Conservation (phyloP, 768 basidiomycete species). For the Psilocybe sp. region DNA sequence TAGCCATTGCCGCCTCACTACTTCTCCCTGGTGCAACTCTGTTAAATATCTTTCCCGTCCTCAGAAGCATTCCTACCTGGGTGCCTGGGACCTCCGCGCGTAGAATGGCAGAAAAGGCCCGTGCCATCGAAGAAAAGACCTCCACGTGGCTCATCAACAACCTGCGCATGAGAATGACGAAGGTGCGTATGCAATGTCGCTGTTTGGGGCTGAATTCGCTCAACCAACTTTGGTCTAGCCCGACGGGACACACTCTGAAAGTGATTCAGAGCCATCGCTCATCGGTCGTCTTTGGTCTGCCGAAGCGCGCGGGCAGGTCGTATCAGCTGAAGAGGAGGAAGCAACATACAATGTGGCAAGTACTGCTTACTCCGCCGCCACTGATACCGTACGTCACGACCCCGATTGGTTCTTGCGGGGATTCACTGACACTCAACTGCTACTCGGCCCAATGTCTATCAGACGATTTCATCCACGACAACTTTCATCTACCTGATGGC, state of each 20-base stretch:
- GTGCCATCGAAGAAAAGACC: too few relatives aligned
- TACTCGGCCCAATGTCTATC: not conserved
- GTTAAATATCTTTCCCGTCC: slow-evolving; percentile 9
- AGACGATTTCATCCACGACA: slow-evolving; percentile 12
- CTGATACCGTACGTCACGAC: slow-evolving; percentile 9
- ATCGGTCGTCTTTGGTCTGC: too few relatives aligned
- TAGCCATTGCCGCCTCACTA: slow-evolving; percentile 2
- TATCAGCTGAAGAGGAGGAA: slow-evolving; percentile 8
- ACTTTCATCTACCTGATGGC: slow-evolving; percentile 27
- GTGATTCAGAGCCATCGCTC: too few relatives aligned
- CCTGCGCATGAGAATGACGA: too few relatives aligned
- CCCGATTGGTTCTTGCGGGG: not conserved
- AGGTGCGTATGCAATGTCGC: too few relatives aligned
- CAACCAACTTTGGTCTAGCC: too few relatives aligned
- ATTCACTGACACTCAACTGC: not conserved
- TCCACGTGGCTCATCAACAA: too few relatives aligned
- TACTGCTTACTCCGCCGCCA: slow-evolving; percentile 8
- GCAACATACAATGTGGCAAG: slow-evolving; percentile 9
- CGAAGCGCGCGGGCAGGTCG: too few relatives aligned
- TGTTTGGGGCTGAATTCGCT: too few relatives aligned
- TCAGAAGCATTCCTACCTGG: slow-evolving; percentile 10
- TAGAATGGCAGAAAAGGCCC: not conserved
- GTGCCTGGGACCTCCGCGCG: slow-evolving; percentile 5
- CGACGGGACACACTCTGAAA: too few relatives aligned
- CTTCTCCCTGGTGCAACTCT: slow-evolving; percentile 6